These are phyloP conservation scores for Yamagishiella unicocca DNA, from an alignment of 139 green algal species.

Conservation along the genomic window DNA sequence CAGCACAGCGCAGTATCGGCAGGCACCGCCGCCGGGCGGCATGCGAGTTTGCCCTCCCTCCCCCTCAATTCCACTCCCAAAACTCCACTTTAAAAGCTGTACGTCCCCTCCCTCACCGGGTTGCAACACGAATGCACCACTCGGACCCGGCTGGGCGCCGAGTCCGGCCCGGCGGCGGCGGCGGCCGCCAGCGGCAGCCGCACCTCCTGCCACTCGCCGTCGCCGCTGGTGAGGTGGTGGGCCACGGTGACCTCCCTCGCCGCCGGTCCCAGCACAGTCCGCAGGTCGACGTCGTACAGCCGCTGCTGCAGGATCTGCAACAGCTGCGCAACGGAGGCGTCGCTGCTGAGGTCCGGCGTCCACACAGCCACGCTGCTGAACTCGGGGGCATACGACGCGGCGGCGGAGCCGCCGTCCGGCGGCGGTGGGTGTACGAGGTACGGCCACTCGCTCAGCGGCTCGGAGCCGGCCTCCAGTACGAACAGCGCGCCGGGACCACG, in stretches of 20 bases:
- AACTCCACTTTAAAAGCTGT: no score
- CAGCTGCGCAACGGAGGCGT: background rate
- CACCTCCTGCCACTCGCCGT: background rate
- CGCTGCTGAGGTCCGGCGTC: background rate
- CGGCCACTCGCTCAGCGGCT: background rate
- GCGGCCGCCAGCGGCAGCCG: background rate
- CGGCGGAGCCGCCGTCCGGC: background rate
- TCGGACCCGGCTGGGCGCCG: background rate
- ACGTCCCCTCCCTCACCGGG: no score
- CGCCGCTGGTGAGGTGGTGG: background rate
- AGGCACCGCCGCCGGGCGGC: no score
- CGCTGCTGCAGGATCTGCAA: background rate
- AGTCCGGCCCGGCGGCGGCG: background rate
- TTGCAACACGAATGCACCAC: background rate
- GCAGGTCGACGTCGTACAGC: background rate
- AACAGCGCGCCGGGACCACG: background rate
- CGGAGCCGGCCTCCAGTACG: background rate
- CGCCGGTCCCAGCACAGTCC: background rate
- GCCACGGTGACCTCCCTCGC: background rate
- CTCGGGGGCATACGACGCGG: background rate
- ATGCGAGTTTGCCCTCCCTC: no score
- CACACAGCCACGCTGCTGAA: background rate
- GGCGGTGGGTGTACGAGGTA: constrained; percentile 2
- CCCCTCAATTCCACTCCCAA: no score
- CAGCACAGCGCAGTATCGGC: no score